phyloP scores from a whole-genome alignment of 2,329 filamentous ascomycete genomes.

The Cladophialophora psammophila region DNA sequence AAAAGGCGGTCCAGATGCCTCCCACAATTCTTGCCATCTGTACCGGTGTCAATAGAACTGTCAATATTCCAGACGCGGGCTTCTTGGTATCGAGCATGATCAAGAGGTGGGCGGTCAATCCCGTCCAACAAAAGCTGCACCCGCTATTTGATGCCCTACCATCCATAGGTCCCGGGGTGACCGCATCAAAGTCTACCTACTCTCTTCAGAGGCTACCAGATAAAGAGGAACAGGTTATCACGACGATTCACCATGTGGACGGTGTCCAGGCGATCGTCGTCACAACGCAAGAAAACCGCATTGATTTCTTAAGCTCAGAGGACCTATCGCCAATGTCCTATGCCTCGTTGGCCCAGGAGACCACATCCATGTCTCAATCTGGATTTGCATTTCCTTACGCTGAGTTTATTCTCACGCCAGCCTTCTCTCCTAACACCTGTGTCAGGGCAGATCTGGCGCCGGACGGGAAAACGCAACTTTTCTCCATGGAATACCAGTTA shows the following conservation, averaged over 20 bases:
- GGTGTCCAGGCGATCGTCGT: conserved; percentile 31
- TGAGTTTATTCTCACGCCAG: conserved; percentile 46
- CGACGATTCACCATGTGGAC: conserved; percentile 16
- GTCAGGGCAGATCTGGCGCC: conserved; percentile 49
- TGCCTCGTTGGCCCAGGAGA: conserved; percentile 26
- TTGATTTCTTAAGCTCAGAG: conserved; percentile 68
- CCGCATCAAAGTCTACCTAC: conserved; percentile 17
- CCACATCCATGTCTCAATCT: conserved; percentile 67
- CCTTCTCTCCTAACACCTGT: conserved; percentile 56
- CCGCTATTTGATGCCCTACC: conserved; percentile 75
- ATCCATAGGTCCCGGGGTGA: conserved; percentile 42
- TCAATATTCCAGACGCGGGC: conserved; percentile 62
- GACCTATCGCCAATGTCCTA: conserved; percentile 51
- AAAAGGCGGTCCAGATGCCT: conserved; percentile 61
- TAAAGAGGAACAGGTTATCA: conserved; percentile 35
- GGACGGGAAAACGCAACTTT: conserved; percentile 50
- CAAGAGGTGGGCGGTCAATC: conserved; percentile 79
- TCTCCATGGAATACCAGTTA: conserved; percentile 48
- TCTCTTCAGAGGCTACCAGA: conserved; percentile 29
- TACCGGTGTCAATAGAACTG: conserved; percentile 63
- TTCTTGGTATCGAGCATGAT: conserved; percentile 76
- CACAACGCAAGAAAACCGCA: conserved; percentile 50
- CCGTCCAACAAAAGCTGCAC: conserved; percentile 72
- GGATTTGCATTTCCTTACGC: conserved; percentile 75
- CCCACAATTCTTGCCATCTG: conserved; percentile 77